A percentile compares a stretch with the other conserved stretches of the same genome.
Evolutionary conservation across 2,329 filamentous ascomycete species (phyloP).

Genomic region (Beauveria asiatica): DNA sequence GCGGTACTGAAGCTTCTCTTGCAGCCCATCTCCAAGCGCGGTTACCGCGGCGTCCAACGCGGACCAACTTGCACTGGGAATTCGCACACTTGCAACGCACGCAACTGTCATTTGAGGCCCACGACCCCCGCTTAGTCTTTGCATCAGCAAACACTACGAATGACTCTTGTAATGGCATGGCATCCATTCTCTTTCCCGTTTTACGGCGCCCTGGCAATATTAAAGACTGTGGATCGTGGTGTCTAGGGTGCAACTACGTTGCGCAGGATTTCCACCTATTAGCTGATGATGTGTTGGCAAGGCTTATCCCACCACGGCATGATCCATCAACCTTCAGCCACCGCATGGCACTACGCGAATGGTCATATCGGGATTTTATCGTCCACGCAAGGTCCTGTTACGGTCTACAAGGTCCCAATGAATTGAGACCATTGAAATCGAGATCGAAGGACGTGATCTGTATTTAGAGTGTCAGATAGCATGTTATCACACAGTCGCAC

Average conservation of each 20-base stretch:
- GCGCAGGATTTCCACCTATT: neutral
- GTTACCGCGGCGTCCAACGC: too few relatives aligned
- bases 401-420: neutral
- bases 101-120: neutral
- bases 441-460: neutral
- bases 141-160: neutral
- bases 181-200: neutral
- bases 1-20: slow-evolving; percentile 14
- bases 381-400: neutral
- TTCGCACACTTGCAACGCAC: neutral
- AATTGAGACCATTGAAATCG: neutral
- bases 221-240: neutral
- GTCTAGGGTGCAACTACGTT: neutral
- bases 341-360: neutral
- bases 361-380: neutral
- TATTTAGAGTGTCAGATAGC: neutral
- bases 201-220: neutral
- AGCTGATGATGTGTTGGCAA: neutral
- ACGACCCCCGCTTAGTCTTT: neutral
- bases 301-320: neutral
- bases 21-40: neutral
- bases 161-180: neutral
- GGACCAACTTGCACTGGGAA: neutral
- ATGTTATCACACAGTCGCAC: neutral
- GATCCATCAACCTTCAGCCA: neutral